Evolutionary conservation across 306 rosid species (phyloP).

Genomic region (Macrotyloma uniflorum): DNA sequence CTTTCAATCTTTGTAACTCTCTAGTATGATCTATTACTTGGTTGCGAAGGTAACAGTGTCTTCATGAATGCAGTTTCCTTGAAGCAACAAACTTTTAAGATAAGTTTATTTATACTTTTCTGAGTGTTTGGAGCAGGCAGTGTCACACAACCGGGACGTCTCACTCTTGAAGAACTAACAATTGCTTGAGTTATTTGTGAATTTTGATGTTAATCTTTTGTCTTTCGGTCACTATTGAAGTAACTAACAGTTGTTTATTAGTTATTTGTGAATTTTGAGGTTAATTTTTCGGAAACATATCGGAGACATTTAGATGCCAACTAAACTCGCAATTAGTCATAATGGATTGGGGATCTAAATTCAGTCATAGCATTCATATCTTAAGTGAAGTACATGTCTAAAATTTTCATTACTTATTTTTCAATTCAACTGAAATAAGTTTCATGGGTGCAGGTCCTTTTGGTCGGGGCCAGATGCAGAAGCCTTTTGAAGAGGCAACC

Average conservation of each 20-base stretch:
- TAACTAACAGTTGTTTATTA: neutral
- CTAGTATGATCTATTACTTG: neutral
- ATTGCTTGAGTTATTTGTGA: neutral
- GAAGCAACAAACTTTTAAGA: neutral
- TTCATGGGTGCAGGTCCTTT: conserved; percentile 73
- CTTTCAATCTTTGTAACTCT: neutral
- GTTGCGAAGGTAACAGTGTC: neutral
- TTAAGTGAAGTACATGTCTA: neutral
- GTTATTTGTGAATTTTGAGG: neutral
- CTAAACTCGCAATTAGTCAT: neutral
- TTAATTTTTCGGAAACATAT: too few species aligned
- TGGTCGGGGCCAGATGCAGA: conserved; percentile 99
- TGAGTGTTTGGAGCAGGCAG: neutral
- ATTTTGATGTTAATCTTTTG: neutral
- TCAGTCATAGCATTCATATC: neutral
- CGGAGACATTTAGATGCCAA: neutral
- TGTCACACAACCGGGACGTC: neutral
- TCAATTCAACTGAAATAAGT: conserved; percentile 1
- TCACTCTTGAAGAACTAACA: neutral
- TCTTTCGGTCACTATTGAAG: neutral
- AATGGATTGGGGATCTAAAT: neutral
- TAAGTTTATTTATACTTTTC: neutral
- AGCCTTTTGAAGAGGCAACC: conserved; percentile 91
- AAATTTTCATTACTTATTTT: neutral
- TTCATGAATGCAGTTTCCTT: conserved; percentile 2